Evolutionary conservation across 306 rosid species (phyloP).

Genomic region (Trifolium subterraneum): DNA sequence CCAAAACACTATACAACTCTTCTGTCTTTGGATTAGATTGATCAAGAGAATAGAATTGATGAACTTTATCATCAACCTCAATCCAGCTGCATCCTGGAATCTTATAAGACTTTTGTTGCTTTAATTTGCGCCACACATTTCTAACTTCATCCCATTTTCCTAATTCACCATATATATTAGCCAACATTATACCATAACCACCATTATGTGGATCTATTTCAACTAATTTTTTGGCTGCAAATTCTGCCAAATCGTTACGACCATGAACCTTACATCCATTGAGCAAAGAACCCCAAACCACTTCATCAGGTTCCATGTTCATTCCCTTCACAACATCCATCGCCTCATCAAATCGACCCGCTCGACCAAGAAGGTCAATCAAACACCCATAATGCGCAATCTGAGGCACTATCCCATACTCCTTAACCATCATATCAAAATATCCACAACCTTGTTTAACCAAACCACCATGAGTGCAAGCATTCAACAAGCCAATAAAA

Average conservation of each 20-base stretch:
- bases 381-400: constrained; percentile 81
- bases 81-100: constrained; percentile 90
- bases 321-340: constrained; percentile 63
- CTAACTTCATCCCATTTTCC: constrained; percentile 83
- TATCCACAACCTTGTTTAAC: constrained; percentile 66
- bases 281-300: constrained; percentile 84
- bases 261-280: constrained; percentile 79
- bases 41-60: constrained; percentile 71
- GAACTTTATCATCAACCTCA: constrained; percentile 67
- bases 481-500: constrained; percentile 76
- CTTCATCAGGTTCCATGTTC: constrained; percentile 83
- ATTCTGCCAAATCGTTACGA: constrained; percentile 69
- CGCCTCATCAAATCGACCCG: constrained; percentile 78
- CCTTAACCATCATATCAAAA: constrained; percentile 60
- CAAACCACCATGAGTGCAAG: constrained; percentile 84
- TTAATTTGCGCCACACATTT: constrained; percentile 59
- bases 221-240: constrained; percentile 60
- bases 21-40: constrained; percentile 59
- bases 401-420: constrained; percentile 59
- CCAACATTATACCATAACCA: constrained; percentile 68
- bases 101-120: constrained; percentile 59
- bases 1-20: constrained; percentile 58
- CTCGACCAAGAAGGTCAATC: constrained; percentile 83
- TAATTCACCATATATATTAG: constrained; percentile 64
- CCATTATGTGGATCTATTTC: constrained; percentile 75